These are phyloP conservation scores for Blumeriella jaapii DNA, from an alignment of 2,329 filamentous ascomycete genomes.

Conservation along the genomic window DNA sequence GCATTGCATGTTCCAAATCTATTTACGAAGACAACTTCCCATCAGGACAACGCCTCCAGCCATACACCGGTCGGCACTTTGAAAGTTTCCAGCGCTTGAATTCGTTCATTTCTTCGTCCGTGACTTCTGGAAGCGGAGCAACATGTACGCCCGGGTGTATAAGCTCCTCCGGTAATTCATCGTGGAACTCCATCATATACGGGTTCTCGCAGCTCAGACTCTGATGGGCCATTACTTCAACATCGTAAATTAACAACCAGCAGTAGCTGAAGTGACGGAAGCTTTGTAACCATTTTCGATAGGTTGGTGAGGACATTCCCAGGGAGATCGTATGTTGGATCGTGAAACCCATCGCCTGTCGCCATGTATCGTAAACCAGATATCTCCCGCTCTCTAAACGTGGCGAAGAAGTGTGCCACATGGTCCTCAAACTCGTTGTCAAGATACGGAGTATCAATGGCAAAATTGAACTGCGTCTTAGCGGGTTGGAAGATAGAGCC, in stretches of 20 bases:
- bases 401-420: slow-evolving; percentile 13
- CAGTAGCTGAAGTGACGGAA: slow-evolving; percentile 7
- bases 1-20: neutral
- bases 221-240: slow-evolving; percentile 3
- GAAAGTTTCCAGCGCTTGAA: slow-evolving; percentile 3
- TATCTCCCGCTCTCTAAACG: slow-evolving; percentile 9
- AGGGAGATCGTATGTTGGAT: neutral
- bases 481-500: slow-evolving; percentile 10
- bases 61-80: slow-evolving; percentile 9
- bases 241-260: slow-evolving; percentile 8
- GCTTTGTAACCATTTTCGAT: neutral
- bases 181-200: slow-evolving; percentile 5
- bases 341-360: slow-evolving; percentile 5
- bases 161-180: slow-evolving; percentile 6
- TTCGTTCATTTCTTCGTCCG: neutral
- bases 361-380: slow-evolving; percentile 10
- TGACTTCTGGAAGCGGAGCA: neutral
- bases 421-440: slow-evolving; percentile 5
- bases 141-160: neutral
- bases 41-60: slow-evolving; percentile 13
- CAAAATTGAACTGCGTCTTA: slow-evolving; percentile 15
- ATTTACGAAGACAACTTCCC: slow-evolving; percentile 2
- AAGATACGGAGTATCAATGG: slow-evolving; percentile 13
- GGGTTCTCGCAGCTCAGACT: slow-evolving; percentile 4
- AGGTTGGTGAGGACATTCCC: slow-evolving; percentile 1